Evolutionary conservation across 768 basidiomycete species (phyloP).

Genomic region (Hypholoma fasciculare): DNA sequence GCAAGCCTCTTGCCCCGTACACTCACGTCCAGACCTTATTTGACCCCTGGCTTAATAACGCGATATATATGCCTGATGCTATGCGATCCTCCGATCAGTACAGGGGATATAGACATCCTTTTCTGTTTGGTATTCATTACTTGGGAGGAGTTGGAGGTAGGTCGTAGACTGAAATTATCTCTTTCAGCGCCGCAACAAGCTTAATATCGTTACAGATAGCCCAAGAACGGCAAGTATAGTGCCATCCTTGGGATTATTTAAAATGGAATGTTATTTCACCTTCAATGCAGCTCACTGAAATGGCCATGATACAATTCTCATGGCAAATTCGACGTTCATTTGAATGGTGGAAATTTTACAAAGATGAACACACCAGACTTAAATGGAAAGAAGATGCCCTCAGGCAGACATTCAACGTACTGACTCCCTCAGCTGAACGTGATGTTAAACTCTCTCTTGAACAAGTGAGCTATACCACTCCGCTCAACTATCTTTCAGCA

Average conservation of each 20-base stretch:
- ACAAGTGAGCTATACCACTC: conserved; percentile 33
- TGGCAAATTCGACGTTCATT: conserved; percentile 37
- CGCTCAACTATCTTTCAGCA: not conserved
- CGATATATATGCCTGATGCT: conserved; percentile 9
- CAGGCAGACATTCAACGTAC: conserved; percentile 29
- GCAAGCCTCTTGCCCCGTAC: not conserved
- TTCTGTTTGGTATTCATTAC: conserved; percentile 43
- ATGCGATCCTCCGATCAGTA: conserved; percentile 20
- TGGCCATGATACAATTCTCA: conserved; percentile 51
- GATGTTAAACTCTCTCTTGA: conserved; percentile 34
- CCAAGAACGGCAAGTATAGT: conserved; percentile 44
- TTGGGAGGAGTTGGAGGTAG: conserved; percentile 47
- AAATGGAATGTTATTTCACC: not conserved
- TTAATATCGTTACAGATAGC: conserved; percentile 30
- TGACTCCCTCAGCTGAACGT: conserved; percentile 31
- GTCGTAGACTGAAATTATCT: conserved; percentile 1
- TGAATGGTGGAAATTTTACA: conserved; percentile 41
- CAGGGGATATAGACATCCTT: conserved; percentile 50
- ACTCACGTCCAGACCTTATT: too few relatives aligned
- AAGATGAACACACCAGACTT: conserved; percentile 23
- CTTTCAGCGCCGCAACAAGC: not conserved
- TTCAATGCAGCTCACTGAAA: conserved; percentile 39
- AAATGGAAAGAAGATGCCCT: conserved; percentile 33
- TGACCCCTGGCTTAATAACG: not conserved
- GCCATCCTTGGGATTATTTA: not conserved